These are phyloP conservation scores for Candida sakaeoensis DNA, from an alignment of 805 yeast species.

Conservation along the genomic window DNA sequence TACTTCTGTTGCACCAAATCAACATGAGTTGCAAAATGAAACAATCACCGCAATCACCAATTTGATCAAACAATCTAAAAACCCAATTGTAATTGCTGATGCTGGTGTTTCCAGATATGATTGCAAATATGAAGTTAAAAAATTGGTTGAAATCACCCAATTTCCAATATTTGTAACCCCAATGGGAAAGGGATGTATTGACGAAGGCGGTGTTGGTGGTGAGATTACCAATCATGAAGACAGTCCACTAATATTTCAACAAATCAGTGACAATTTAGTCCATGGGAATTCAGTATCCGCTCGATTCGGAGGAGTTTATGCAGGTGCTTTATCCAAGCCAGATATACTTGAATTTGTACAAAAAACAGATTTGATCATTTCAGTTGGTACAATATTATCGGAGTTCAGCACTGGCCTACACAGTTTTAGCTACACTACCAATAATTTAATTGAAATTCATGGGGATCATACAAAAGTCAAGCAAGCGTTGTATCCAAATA, in stretches of 20 bases:
- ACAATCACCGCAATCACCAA: slow-evolving; percentile 27
- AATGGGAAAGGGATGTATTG: slow-evolving; percentile 38
- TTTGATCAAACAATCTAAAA: slow-evolving; percentile 23
- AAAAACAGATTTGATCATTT: slow-evolving; percentile 33
- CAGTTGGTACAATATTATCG: slow-evolving; percentile 36
- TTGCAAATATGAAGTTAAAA: slow-evolving; percentile 30
- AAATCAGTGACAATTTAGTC: slow-evolving; percentile 20
- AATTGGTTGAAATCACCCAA: slow-evolving; percentile 34
- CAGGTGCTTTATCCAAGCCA: slow-evolving; percentile 36
- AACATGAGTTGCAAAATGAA: slow-evolving; percentile 34
- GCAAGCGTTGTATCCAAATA: slow-evolving; percentile 39
- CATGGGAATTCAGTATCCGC: slow-evolving; percentile 19
- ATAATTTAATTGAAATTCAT: slow-evolving; percentile 38
- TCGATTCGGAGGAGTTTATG: slow-evolving; percentile 38
- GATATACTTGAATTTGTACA: slow-evolving; percentile 35
- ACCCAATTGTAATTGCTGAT: slow-evolving; percentile 37
- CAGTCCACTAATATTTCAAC: slow-evolving; percentile 22
- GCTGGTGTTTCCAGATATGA: slow-evolving; percentile 39
- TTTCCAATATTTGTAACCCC: slow-evolving; percentile 40
- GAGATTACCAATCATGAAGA: slow-evolving; percentile 16
- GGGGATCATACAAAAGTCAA: slow-evolving; percentile 38
- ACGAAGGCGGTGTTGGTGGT: slow-evolving; percentile 34
- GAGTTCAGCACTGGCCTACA: slow-evolving; percentile 41
- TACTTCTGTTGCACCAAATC: slow-evolving; percentile 29
- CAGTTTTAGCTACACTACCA: slow-evolving; percentile 37